Base-by-base conservation (phyloP, 2,329 filamentous ascomycete genomes). In the Plectosphaerella cucumerina region DNA sequence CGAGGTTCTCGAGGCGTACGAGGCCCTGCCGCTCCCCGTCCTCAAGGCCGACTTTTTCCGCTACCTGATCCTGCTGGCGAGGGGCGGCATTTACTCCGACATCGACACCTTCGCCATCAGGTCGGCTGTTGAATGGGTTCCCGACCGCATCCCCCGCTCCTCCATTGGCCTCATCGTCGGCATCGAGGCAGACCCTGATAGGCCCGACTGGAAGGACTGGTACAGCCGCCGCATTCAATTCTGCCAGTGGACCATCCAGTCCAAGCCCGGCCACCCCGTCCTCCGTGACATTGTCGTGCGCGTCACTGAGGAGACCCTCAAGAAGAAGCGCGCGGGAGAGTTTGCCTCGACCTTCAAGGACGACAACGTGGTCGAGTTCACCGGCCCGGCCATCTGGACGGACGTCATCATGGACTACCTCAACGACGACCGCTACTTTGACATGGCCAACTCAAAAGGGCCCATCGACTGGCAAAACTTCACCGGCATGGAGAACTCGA, bases 241-340 rank as follows among this genome's bases (percentile, higher is more conserved):
- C 70, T 99, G 94, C 72, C 94, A 99, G 69, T 99, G 94, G 94
- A 99, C 94, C 1, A 97, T 99, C 56, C 93, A 97, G 70, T 77
- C 89, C 51, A 99, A 99, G 70, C 88, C 93, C 0, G 94, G 94
- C 11, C 94, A 99, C 66, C 94, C 94, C 0, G 84, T 96, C 12
- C 79, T 99, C 52, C 84, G 92, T 55, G 90, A 97, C 54, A 82
- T 96, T 54, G 90, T 99, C 31, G 78, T 87, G 14, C 87, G 85
- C 58, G 92, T 99, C 63, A 96, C 93, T 1, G 80, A 89, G 57
- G 84, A 92, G 65, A 89, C 92, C 0, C 75, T 97, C 47, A 75
- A 78, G 53, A 81, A 86, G 70, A 91, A 95, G 76, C 76, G 75
- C 49, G 69, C 74, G 8, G 88, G 89, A 18, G 39, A 42, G 39